phyloP scores from a whole-genome alignment of 129 eudicot species.

The Daucus carota region DH1_v3.0 NC_030388.2:32618501-32619000 shows the following conservation, averaged over 20 bases:
- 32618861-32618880: not conserved
- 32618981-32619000: not conserved
- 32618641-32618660: too few relatives aligned
- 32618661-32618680: not conserved
- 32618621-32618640: not conserved
- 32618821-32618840: conserved; percentile 14
- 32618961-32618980: not conserved
- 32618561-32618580: not conserved
- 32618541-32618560: not conserved
- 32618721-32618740: not conserved
- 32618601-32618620: not conserved
- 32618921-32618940: not conserved
- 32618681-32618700: not conserved
- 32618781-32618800: not conserved
- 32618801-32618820: not conserved
- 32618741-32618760: not conserved
- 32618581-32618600: not conserved
- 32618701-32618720: not conserved
- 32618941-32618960: not conserved
- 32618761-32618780: not conserved
- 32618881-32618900: not conserved
- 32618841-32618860: not conserved
- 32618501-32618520: too few relatives aligned
- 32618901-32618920: not conserved
- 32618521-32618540: not conserved